Percentiles rank a stretch among this genome's conserved stretches.
phyloP scores from a whole-genome alignment of 164 flowering plant genomes.

The Houttuynia cordata region DNA sequence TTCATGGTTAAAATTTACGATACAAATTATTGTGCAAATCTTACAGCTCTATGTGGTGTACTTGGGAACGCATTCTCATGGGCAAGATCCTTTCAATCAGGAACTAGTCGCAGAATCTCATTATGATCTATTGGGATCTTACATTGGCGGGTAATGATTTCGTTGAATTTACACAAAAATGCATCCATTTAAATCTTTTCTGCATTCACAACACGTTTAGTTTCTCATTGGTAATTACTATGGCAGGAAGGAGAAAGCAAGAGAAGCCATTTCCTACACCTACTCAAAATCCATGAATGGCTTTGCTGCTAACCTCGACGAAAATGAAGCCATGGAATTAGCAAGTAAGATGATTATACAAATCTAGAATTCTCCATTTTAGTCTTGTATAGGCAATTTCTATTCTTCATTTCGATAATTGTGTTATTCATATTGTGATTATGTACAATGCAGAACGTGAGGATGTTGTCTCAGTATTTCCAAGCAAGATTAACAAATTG shows the following conservation, averaged over 20 bases:
- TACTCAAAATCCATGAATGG: constrained; percentile 5
- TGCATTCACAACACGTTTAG: too few relatives aligned
- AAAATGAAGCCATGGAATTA: constrained; percentile 2
- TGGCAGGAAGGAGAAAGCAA: constrained; percentile 8
- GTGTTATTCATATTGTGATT: not conserved
- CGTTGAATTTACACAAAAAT: too few relatives aligned
- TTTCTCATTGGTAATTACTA: not conserved
- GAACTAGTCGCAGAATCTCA: not conserved
- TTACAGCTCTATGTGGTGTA: constrained; percentile 4
- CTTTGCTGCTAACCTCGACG: constrained; percentile 5
- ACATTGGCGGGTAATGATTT: not conserved
- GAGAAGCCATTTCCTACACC: constrained; percentile 6
- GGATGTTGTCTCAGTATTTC: constrained; percentile 3
- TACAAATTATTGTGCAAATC: too few relatives aligned
- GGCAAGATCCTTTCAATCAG: not conserved
- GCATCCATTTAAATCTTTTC: too few relatives aligned
- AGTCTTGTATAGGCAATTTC: not conserved
- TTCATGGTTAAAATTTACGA: too few relatives aligned
- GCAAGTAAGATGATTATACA: constrained; percentile 5
- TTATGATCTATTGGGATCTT: constrained; percentile 1
- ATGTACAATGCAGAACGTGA: not conserved
- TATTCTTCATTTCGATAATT: not conserved
- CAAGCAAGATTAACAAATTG: not conserved
- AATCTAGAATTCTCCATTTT: not conserved
- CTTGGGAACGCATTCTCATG: constrained; percentile 5